Evolutionary conservation across 2,329 filamentous ascomycete species (phyloP).

Genomic region (Pseudocercospora crystallina): DNA sequence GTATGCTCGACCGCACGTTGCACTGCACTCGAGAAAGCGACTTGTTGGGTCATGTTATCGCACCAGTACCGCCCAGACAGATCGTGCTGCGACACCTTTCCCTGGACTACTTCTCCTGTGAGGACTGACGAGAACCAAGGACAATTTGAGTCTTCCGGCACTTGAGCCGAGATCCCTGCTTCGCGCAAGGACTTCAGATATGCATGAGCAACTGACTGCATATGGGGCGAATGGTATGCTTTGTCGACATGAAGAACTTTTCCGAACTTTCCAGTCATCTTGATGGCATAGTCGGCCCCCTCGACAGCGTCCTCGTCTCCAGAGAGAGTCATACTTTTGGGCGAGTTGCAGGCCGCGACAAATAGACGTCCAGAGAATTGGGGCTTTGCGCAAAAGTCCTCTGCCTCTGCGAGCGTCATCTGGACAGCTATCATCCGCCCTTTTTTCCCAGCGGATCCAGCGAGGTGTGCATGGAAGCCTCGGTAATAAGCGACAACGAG

Average conservation of each 20-base stretch:
- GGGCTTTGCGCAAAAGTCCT: not conserved
- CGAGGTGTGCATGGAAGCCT: slow-evolving; percentile 12
- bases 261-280: slow-evolving; percentile 38
- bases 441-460: not conserved
- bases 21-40: not conserved
- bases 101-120: not conserved
- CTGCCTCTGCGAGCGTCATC: not conserved
- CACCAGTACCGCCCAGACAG: not conserved
- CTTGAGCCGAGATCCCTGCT: not conserved
- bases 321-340: slow-evolving; percentile 44
- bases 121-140: not conserved
- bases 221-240: slow-evolving; percentile 46
- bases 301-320: slow-evolving; percentile 41
- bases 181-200: not conserved
- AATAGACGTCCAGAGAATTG: not conserved
- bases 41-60: not conserved
- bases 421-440: slow-evolving; percentile 17
- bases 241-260: slow-evolving; percentile 42
- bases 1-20: no score
- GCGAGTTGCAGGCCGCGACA: slow-evolving; percentile 23
- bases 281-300: slow-evolving; percentile 30
- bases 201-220: no score
- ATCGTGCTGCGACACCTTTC: not conserved
- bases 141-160: not conserved
- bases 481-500: slow-evolving; percentile 26